These are phyloP conservation scores for Apiospora marii DNA, from an alignment of 2,329 filamentous ascomycete species.

Conservation along the genomic window DNA sequence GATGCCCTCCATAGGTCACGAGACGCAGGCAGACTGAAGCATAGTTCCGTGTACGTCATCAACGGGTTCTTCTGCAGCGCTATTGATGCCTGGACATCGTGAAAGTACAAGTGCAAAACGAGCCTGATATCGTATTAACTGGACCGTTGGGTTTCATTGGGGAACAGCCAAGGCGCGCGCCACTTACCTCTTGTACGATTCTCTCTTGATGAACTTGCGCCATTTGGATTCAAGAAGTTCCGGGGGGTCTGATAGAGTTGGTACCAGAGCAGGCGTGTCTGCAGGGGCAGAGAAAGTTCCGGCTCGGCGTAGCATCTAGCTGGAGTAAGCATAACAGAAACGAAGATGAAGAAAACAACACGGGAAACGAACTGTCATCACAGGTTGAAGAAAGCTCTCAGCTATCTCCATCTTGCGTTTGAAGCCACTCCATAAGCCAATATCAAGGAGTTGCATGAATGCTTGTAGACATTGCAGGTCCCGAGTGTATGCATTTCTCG, in stretches of 20 bases:
- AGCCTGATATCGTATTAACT: conserved; percentile 31
- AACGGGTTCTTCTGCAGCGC: conserved; percentile 35
- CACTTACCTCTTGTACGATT: conserved; percentile 39
- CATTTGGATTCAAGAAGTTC: conserved; percentile 38
- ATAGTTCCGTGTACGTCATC: conserved; percentile 38
- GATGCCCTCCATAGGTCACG: conserved; percentile 39
- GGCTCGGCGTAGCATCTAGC: conserved; percentile 59
- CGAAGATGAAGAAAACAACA: not conserved
- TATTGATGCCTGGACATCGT: conserved; percentile 38
- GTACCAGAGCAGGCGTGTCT: conserved; percentile 33
- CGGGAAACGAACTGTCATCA: conserved; percentile 51
- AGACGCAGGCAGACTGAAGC: conserved; percentile 37
- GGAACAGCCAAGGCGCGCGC: not conserved
- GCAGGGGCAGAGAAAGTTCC: conserved; percentile 37
- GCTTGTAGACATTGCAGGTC: conserved; percentile 60
- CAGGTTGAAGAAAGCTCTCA: conserved; percentile 62
- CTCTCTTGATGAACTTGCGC: conserved; percentile 37
- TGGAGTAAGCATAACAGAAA: conserved; percentile 24
- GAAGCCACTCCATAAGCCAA: conserved; percentile 66
- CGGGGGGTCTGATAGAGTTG: conserved; percentile 32
- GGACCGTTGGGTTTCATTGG: too few species aligned
- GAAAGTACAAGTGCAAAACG: conserved; percentile 37
- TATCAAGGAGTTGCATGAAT: conserved; percentile 57
- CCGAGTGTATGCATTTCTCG: conserved; percentile 57
- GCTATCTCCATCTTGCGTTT: conserved; percentile 66